Evolutionary conservation across 2,329 filamentous ascomycete genomes (phyloP), one percentile per base, ranked within the genome.

Genomic region (Coleophoma cylindrospora): DNA sequence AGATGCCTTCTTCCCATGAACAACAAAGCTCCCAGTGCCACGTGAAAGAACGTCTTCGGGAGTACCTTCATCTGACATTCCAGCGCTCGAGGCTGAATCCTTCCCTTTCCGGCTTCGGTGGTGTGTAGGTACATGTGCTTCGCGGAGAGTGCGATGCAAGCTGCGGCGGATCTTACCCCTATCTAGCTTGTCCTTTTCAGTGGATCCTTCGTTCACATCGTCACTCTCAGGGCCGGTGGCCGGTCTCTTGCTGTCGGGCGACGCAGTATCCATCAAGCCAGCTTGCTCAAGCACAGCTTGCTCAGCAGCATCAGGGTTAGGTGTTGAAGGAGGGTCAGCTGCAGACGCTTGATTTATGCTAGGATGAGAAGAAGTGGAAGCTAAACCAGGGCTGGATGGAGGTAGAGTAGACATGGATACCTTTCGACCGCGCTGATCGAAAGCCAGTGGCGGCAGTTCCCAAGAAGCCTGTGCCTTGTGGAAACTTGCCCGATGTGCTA

Each of bases 1-100:
- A 1, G 91, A 96, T 3, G 94, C 94, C 69, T 99, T 97, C 74
- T 97, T 99, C 53, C 94, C 92, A 63, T 99, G 94, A 4, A 99
- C 85, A 4, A 94, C 95, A 67, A 99, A 99, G 61, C 89, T 95
- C 5, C 90, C 90, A 12, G 88, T 83, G 12, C 87, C 86, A 44
- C 94, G 83, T 7, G 87, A 76, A 12, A 99, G 75, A 11, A 87
- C 83, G 58, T 89, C 87, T 36, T 87, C 73, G 70, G 79, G 61
- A 55, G 67, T 56, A 54, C 64, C 51, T 61, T 76, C 68, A 15
- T 75, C 63, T 62, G 66, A 70, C 40, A 75, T 70, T 14, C 74
- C 74, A 54, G 66, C 53, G 38, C 80, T 86, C 3, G 82, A 82
- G 3, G 77, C 71, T 4, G 84, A 86, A 45, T 95, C 90, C 62